Evolutionary conservation across 2,329 filamentous ascomycete genomes (phyloP), one percentile per base, ranked within the genome.

Genomic region (Allantophomopsis cytisporea): DNA sequence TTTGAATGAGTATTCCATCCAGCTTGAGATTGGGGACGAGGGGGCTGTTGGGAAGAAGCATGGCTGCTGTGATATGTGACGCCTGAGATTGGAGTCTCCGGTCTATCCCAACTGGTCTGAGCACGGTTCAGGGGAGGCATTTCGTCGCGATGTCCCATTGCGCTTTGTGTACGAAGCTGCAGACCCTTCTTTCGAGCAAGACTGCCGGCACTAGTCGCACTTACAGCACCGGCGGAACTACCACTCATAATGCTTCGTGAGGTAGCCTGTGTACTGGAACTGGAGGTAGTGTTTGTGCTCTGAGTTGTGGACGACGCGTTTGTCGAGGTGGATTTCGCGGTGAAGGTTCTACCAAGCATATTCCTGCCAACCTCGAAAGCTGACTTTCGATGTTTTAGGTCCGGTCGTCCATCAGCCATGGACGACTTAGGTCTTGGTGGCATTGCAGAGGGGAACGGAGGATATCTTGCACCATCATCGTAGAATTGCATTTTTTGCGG

Each of bases 1-100:
- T 71, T 69, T 36, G 88, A 82, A 15, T 79, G 75, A 2, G 71
- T 62, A 43, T 60, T 63, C 67, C 68, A 79, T 1, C 74, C 80
- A 15, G 74, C 68, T 42, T 82, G 77, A 1, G 83, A 83, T 39
- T 78, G 74, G 18, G 79, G 58, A 32, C 65, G 47, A 62, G 47
- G 44, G 38, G 55, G 63, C 5, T 69, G 68, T 12, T 28, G 23
- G 7, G 23, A 28, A 10, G 73, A 71, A 7, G 63, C 64, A 54
- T 94, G 87, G 55, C 85, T 94, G 43, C 85, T 91, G 57, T 94
- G 87, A 55, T 94, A 94, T 0, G 83, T 86, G n/a, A 88, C 71
- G 1, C 84, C 83, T 0, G 81, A 86, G 43, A 87, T 75, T 2
- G 76, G 76, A 1, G 73, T 74, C 31, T 72, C 72, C 2, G 76